Percentiles rank a stretch among this genome's conserved stretches.
Conservation (phyloP, 306 rosid species). For the Herpetospermum pedunculosum region DNA sequence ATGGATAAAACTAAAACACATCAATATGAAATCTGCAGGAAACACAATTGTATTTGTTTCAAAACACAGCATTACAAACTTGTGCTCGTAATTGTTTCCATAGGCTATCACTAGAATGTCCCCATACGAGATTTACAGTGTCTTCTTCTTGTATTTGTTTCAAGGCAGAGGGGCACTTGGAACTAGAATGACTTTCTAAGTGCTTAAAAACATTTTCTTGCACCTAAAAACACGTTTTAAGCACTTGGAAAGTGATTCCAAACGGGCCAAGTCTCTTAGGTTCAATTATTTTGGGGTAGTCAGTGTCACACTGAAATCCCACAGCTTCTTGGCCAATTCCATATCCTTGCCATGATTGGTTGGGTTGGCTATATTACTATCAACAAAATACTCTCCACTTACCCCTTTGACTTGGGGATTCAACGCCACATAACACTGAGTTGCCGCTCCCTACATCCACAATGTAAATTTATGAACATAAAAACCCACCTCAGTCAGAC, state of each 20-base stretch:
- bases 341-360: constrained; percentile 16
- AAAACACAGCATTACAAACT: neutral
- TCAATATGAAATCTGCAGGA: neutral
- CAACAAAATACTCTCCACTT: constrained; percentile 32
- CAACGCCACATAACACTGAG: constrained; percentile 36
- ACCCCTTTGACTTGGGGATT: constrained; percentile 29
- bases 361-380: constrained; percentile 23
- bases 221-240: no score
- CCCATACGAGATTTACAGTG: neutral
- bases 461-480: neutral
- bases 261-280: no score
- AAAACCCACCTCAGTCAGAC: neutral
- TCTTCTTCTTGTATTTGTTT: neutral
- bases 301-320: constrained; percentile 31
- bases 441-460: constrained; percentile 32
- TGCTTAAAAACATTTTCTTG: no score
- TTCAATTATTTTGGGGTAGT: constrained; percentile 13
- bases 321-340: constrained; percentile 28
- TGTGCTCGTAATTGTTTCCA: neutral
- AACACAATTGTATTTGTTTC: neutral
- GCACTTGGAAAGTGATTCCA: no score
- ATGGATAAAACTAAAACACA: no score
- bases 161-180: neutral
- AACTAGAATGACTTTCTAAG: no score
- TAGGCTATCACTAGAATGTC: neutral